Evolutionary conservation across 768 basidiomycete genomes (phyloP).

Genomic region (Cyclocybe cylindracea): DNA sequence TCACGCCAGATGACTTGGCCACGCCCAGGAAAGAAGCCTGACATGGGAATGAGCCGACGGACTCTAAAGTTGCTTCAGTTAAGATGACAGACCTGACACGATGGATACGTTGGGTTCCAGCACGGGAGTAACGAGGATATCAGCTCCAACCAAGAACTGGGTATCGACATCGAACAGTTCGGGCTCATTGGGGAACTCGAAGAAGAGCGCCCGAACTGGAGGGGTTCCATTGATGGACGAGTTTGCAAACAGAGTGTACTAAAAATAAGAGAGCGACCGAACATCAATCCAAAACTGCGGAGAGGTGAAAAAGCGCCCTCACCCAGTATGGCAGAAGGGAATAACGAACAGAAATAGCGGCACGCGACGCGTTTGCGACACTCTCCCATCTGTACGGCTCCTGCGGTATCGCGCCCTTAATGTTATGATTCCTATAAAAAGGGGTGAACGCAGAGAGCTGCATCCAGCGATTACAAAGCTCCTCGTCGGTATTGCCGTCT

Average conservation of each 20-base stretch:
- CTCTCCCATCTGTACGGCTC: conserved; percentile 84
- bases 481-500: conserved; percentile 73
- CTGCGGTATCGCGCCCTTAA: conserved; percentile 65
- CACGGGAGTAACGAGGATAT: conserved; percentile 78
- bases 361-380: conserved; percentile 72
- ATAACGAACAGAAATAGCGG: conserved; percentile 72
- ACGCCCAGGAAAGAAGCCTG: conserved; percentile 38
- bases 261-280: conserved; percentile 5
- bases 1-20: conserved; percentile 65
- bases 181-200: conserved; percentile 72
- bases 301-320: conserved; percentile 20
- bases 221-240: conserved; percentile 66
- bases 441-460: conserved; percentile 81
- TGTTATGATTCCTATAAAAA: conserved; percentile 82
- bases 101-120: conserved; percentile 65
- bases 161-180: conserved; percentile 60
- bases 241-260: conserved; percentile 78
- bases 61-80: neutral
- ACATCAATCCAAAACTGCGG: neutral
- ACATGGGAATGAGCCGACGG: neutral
- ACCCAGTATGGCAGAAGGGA: conserved; percentile 81
- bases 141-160: conserved; percentile 73
- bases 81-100: conserved; percentile 53
- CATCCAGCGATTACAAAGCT: conserved; percentile 86
- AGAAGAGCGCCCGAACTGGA: conserved; percentile 75